Evolutionary conservation across 257 asterid species (phyloP).

Genomic region (Ballota nigra): DNA sequence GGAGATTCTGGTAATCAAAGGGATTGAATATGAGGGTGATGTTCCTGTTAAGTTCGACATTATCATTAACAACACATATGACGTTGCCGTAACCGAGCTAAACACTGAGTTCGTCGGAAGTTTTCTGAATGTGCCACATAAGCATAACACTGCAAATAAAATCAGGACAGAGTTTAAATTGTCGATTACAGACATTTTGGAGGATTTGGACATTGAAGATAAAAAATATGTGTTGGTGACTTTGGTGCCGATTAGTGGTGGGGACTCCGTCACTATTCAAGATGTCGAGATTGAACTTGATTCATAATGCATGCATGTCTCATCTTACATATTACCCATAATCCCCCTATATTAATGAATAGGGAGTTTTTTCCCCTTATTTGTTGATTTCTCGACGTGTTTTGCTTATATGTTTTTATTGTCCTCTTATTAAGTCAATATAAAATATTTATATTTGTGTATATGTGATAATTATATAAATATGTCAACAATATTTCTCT

Average conservation of each 20-base stretch:
- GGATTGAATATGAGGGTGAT: conserved; percentile 51
- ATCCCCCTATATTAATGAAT: too few relatives aligned
- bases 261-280: conserved; percentile 36
- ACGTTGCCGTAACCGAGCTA: conserved; percentile 33
- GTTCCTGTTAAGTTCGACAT: conserved; percentile 58
- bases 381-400: too few relatives aligned
- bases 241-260: conserved; percentile 47
- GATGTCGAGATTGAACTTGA: conserved; percentile 53
- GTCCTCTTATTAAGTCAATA: too few relatives aligned
- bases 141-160: conserved; percentile 37
- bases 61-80: conserved; percentile 59
- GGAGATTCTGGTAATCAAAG: conserved; percentile 48
- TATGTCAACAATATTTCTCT: too few relatives aligned
- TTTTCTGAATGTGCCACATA: conserved; percentile 65
- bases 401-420: too few relatives aligned
- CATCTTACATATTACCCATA: too few relatives aligned
- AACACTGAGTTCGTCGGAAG: conserved; percentile 71
- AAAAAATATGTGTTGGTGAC: conserved; percentile 64
- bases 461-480: too few relatives aligned
- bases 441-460: too few relatives aligned
- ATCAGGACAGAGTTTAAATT: conserved; percentile 48
- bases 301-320: too few relatives aligned
- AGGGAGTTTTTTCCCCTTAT: too few relatives aligned
- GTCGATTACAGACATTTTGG: conserved; percentile 53
- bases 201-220: conserved; percentile 61